Evolutionary conservation across 2,329 filamentous ascomycete genomes (phyloP), one percentile per base, ranked within the genome.

Genomic region (Aspergillus texensis): DNA sequence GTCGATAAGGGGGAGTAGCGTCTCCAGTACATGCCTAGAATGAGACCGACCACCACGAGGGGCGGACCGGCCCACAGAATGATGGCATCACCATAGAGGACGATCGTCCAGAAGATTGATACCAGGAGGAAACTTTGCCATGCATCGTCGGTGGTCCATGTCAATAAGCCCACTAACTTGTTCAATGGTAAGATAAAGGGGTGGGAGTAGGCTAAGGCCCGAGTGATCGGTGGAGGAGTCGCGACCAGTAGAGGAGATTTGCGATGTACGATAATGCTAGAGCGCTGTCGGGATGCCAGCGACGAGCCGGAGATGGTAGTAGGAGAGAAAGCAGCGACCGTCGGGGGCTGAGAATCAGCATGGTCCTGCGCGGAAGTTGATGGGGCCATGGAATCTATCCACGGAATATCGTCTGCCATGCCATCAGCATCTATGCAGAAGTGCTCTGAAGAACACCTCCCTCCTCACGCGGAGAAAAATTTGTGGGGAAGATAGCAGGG

Each of bases 91-190:
- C 93, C 94, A 76, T 98, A 98, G 24, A 97, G 84, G 16, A 92
- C 90, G 12, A 89, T 80, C 4, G 89, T 91, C 95, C 95, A 99
- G 75, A 97, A 99, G 36, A 82, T 85, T 21, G 89, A 89, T 3
- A 99, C 85, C 36, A 99, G 78, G 65, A 99, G 83, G 74, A 98
- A 99, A 83, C 94, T 97, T 83, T 98, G 93, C 94, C 94, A 99
- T 0, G 94, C 89, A 75, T 99, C 95, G 45, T 88, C 91, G 0
- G 91, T 94, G 10, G 93, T 97, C 95, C 95, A 99, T 80, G 92
- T 97, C 67, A 99, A 75, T 65, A 99, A 82, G 0, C 94, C 95
- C 3, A 87, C 90, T 19, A 96, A 79, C 74, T 91, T 91, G 77
- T 97, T 98, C 62, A 98, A 82, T 6, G 94, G 93, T 9, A 97